These are phyloP conservation scores for Parafenestella ontariensis DNA, from an alignment of 2,329 filamentous ascomycete genomes.

Conservation along the genomic window DNA sequence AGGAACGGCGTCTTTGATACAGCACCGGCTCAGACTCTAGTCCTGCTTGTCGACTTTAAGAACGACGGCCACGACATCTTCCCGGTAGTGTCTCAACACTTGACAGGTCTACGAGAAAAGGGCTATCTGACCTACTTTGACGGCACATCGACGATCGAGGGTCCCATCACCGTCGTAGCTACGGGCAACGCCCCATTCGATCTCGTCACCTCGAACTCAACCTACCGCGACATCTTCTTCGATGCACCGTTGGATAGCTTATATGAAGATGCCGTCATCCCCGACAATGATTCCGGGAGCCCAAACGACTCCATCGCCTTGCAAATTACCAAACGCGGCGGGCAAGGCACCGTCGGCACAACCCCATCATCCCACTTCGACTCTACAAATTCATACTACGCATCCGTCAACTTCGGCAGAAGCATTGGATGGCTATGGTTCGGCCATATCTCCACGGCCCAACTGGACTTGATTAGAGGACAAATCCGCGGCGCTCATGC, in stretches of 20 bases:
- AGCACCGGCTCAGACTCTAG: slow-evolving; percentile 56
- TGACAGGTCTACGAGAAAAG: slow-evolving; percentile 56
- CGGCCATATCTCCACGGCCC: slow-evolving; percentile 55
- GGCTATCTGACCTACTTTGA: slow-evolving; percentile 61
- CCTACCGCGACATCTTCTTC: slow-evolving; percentile 63
- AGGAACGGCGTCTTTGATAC: slow-evolving; percentile 60
- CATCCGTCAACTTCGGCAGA: slow-evolving; percentile 64
- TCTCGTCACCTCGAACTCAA: slow-evolving; percentile 54
- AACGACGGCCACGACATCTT: slow-evolving; percentile 47
- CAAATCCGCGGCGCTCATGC: slow-evolving; percentile 61
- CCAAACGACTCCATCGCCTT: slow-evolving; percentile 3
- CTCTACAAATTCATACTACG: slow-evolving; percentile 69
- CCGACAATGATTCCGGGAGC: neutral
- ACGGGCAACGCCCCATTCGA: slow-evolving; percentile 62
- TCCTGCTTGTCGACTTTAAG: slow-evolving; percentile 62
- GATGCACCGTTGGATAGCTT: slow-evolving; percentile 57
- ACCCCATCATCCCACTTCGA: slow-evolving; percentile 46
- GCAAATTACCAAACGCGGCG: slow-evolving; percentile 17
- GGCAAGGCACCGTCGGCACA: slow-evolving; percentile 57
- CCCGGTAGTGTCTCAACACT: slow-evolving; percentile 49
- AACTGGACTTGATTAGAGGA: slow-evolving; percentile 56
- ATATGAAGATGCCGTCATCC: slow-evolving; percentile 29
- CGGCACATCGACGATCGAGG: slow-evolving; percentile 48
- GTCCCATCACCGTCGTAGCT: slow-evolving; percentile 61
- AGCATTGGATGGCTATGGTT: slow-evolving; percentile 61